Base-by-base conservation (phyloP, 352 stramenopile genomes). In the Phytophthora podocarpi region DNA sequence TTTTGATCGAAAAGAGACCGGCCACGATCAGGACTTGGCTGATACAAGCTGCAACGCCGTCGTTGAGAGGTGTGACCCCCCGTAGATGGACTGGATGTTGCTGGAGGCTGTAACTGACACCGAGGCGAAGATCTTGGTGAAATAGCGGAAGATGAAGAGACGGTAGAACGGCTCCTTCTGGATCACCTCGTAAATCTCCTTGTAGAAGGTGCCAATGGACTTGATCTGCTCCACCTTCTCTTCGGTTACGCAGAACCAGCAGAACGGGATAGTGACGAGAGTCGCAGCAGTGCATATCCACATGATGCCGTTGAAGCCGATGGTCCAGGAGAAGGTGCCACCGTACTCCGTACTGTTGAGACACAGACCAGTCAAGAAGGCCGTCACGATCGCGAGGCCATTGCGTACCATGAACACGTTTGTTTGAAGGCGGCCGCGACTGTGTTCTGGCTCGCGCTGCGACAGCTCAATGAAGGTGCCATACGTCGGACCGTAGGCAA, bases 251-350 rank as follows among this genome's bases (percentile, higher is more conserved):
- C 53, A 80, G 47, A 78, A 76, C 70, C 67, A 78, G 37, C 60
- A 60, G 50, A 77, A 55, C 24, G 74, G 67, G 21, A 78, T 60
- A 11, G 67, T 66, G 54, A 72, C 30, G 0, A 65, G 31, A 7
- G 45, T 54, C 27, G 59, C 55, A 12, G 26, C 55, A 10, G 64
- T 62, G 24, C 67, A 76, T 47, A 67, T 55, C 41, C 52, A 61
- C 67, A 82, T 81, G 59, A 84, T 57, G n/a, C 59, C 59, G 45
- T 72, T 64, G 48, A 84, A 76, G 11, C 74, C 63, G 45, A 86
- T 68, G 7, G 64, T 63, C 59, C 61, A 77, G 23, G 60, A 66
- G 51, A 83, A 86, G 24, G 62, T 60, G 31, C 77, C 77, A n/a
- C 77, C 77, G 35, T 82, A 87, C 23, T 74, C 63, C 1, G 37